Evolutionary conservation across 1,139 yeast species (phyloP).

Genomic region (Pichia sp.): DNA sequence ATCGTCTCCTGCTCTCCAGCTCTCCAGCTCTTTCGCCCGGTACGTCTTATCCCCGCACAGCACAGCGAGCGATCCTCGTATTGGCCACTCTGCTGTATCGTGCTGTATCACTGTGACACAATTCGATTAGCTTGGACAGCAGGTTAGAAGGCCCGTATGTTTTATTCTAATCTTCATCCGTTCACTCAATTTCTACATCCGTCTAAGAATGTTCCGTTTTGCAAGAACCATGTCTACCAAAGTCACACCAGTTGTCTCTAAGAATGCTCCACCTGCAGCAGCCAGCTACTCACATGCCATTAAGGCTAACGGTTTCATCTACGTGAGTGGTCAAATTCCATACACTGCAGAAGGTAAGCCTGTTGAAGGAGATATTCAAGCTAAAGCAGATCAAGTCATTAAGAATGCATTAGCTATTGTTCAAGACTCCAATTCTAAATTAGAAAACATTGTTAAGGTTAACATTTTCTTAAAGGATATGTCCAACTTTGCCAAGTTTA

Average conservation of each 20-base stretch:
- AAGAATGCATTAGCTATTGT: slow-evolving; percentile 70
- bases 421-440: slow-evolving; percentile 75
- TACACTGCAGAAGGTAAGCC: slow-evolving; percentile 78
- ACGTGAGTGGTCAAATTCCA: slow-evolving; percentile 95
- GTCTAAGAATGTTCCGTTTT: no score
- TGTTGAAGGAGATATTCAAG: slow-evolving; percentile 68
- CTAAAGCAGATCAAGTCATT: slow-evolving; percentile 79
- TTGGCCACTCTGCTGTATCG: no score
- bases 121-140: no score
- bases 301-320: slow-evolving; percentile 78
- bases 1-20: no score
- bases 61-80: no score
- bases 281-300: slow-evolving; percentile 93
- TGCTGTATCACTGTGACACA: no score
- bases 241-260: slow-evolving; percentile 52
- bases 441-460: slow-evolving; percentile 78
- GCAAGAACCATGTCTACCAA: slow-evolving; percentile 27
- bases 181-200: no score
- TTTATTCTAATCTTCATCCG: no score
- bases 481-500: slow-evolving; percentile 73
- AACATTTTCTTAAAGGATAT: slow-evolving; percentile 87
- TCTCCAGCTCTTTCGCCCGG: no score
- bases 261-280: slow-evolving; percentile 89
- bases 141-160: no score
- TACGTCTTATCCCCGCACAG: no score